Base-by-base conservation (phyloP, 176 grass and related monocot genomes). In the Ananas comosus region DNA sequence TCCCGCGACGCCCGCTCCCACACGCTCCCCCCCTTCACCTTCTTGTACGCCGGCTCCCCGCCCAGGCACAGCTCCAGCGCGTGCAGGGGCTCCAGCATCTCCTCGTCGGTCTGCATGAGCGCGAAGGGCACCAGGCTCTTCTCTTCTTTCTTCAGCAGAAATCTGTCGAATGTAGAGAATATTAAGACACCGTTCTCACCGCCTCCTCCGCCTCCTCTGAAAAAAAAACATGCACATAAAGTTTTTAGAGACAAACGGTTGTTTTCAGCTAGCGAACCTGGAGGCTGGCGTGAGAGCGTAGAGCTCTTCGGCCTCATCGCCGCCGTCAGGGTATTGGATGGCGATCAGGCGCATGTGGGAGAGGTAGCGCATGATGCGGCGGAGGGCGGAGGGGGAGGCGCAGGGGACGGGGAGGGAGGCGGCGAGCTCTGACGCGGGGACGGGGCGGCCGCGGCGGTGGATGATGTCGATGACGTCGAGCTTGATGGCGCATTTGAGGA, bases 271-370 rank as follows among this genome's bases (percentile, higher is more conserved):
- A 23, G 88, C 71, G 17, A 74, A 80, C 9, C 51, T 49, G 0
- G 85, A 91, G 50, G 77, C 0, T 10, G 76, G 78, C 2, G 83
- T 83, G 25, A 88, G 82, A 28, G 29, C 28, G 74, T 88, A 92
- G 0, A 24, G 66, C 9, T 19, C 65, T 13, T 66, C 69, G 0
- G 29, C 12, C 1, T 23, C 11, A 12, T 11, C 17, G 7, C 1
- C 2, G 13, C 13, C 28, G 12, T 11, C 47, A 5, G 86, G 25
- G 48, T 80, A 10, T 3, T 80, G 80, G 4, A 50, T 3, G 2
- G n/a, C 71, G 28, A 16, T 73, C 1, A 92, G 77, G 2, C 72
- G 5, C 33, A 42, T 5, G 33, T 42, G 33, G 33, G 33, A 42
- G 33, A 42, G 33, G 33, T 42, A 42, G 66, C 76, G 71, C 82